Conservation (phyloP, 805 yeast species). For the Nakazawaea molendinolei region DNA sequence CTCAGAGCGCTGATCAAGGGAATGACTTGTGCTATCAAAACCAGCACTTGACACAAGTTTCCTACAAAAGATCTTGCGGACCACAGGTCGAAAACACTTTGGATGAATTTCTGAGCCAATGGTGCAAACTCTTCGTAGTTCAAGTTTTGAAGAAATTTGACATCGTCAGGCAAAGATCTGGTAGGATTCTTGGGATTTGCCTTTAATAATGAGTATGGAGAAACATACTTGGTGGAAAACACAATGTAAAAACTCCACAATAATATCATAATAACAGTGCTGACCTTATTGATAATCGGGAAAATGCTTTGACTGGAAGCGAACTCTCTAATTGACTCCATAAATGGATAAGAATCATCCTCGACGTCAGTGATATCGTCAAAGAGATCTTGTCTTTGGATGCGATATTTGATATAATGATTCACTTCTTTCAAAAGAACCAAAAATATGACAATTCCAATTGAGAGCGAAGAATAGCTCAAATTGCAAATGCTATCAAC, state of each 20-base stretch:
- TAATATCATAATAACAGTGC: no score
- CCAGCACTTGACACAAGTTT: not conserved
- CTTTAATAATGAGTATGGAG: conserved; percentile 1
- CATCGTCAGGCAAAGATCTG: not conserved
- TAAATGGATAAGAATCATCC: no score
- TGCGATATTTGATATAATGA: not conserved
- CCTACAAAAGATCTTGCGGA: no score
- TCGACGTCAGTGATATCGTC: no score
- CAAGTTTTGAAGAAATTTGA: not conserved
- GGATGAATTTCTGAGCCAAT: no score
- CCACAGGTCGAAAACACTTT: no score
- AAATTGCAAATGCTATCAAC: not conserved
- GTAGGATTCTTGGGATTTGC: not conserved
- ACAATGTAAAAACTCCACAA: no score
- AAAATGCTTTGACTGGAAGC: no score
- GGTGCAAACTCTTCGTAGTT: not conserved
- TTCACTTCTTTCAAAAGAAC: not conserved
- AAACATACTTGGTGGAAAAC: no score
- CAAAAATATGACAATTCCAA: conserved; percentile 4
- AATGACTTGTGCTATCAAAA: not conserved
- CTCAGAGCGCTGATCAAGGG: not conserved
- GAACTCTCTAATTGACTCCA: no score
- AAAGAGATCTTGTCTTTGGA: conserved; percentile 1
- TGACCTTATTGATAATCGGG: no score
- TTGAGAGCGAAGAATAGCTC: conserved; percentile 1